Evolutionary conservation across 2,329 filamentous ascomycete genomes (phyloP).

Genomic region (Botrytis byssoidea): DNA sequence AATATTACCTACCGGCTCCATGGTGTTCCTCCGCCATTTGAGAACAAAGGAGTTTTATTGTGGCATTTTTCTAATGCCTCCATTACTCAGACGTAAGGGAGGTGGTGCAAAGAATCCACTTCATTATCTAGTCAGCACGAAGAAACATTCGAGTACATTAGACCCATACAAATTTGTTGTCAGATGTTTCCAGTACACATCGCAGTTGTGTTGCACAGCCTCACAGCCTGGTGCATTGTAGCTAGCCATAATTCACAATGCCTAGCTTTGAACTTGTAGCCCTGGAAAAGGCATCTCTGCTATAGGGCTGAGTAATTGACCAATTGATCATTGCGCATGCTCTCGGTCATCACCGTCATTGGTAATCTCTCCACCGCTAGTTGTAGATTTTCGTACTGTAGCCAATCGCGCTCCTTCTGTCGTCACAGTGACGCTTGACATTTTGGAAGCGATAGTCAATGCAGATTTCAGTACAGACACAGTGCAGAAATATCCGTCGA

Average conservation of each 20-base stretch:
- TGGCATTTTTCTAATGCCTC: background rate
- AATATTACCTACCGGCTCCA: constrained; percentile 1
- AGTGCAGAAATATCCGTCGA: background rate
- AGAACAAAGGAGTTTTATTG: background rate
- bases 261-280: background rate
- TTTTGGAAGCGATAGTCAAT: constrained; percentile 8
- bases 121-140: background rate
- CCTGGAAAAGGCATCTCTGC: constrained; percentile 1
- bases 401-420: constrained; percentile 16
- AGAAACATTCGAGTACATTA: background rate
- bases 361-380: constrained; percentile 14
- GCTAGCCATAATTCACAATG: constrained; percentile 10
- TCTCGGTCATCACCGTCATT: constrained; percentile 21
- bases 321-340: constrained; percentile 13
- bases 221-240: constrained; percentile 16
- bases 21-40: constrained; percentile 12
- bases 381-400: constrained; percentile 14
- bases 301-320: constrained; percentile 19
- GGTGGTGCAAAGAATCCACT: background rate
- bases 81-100: constrained; percentile 4
- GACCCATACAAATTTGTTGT: background rate
- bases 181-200: background rate
- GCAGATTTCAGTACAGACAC: constrained; percentile 14
- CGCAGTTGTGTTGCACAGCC: background rate
- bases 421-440: constrained; percentile 8